phyloP scores from a whole-genome alignment of 2,329 filamentous ascomycete species.

The Aspergillus costaricaensis region DNA sequence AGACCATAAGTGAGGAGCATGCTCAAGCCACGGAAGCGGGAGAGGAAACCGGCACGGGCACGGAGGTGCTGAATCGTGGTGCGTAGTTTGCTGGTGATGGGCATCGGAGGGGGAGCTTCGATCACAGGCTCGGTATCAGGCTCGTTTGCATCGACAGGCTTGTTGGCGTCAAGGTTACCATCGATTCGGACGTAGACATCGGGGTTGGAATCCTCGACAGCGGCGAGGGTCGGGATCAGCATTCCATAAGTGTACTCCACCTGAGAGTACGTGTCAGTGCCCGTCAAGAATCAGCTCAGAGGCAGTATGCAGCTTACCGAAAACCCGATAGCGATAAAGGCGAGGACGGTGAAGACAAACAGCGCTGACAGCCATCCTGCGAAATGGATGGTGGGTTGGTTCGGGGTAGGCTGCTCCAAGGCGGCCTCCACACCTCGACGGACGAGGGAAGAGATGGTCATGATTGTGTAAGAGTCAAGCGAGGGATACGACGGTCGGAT shows the following conservation, averaged over 20 bases:
- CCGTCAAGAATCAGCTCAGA: constrained; percentile 16
- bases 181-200: constrained; percentile 56
- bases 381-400: constrained; percentile 22
- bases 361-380: constrained; percentile 30
- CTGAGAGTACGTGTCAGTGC: constrained; percentile 26
- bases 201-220: constrained; percentile 63
- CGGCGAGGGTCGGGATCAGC: constrained; percentile 63
- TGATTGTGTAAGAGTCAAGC: constrained; percentile 15
- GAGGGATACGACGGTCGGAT: neutral
- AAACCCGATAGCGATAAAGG: constrained; percentile 3
- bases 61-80: constrained; percentile 63
- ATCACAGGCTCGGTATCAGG: constrained; percentile 43
- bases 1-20: constrained; percentile 53
- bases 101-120: constrained; percentile 54
- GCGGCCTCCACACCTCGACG: constrained; percentile 40
- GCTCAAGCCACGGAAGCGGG: constrained; percentile 69
- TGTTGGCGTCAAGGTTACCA: constrained; percentile 35
- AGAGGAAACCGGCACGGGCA: constrained; percentile 63
- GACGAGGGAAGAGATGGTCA: constrained; percentile 36
- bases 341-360: constrained; percentile 30
- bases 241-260: constrained; percentile 61
- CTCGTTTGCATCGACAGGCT: constrained; percentile 34
- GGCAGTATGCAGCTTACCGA: constrained; percentile 3
- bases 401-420: constrained; percentile 23
- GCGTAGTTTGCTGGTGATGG: constrained; percentile 63